Evolutionary conservation across 139 green algal genomes (phyloP).

Genomic region (Nannochloris sp.): DNA sequence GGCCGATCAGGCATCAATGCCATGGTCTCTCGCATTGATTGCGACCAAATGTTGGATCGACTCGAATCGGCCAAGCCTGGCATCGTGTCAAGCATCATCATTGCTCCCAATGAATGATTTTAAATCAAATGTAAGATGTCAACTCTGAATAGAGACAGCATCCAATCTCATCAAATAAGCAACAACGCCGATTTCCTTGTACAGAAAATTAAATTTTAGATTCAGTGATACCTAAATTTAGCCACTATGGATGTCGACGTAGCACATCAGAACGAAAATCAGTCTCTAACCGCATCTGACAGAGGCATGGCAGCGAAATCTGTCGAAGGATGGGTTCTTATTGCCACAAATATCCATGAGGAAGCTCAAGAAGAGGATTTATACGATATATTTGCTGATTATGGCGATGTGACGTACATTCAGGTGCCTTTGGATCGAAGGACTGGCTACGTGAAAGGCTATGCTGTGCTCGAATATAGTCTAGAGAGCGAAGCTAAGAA

Average conservation of each 20-base stretch:
- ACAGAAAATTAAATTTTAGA: no score
- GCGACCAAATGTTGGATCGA: conserved; percentile 54
- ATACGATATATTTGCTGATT: conserved; percentile 84
- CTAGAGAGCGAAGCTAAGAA: conserved; percentile 66
- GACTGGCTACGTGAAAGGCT: conserved; percentile 74
- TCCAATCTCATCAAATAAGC: no score
- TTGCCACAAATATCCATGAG: conserved; percentile 87
- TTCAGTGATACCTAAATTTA: no score
- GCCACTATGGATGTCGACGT: no score
- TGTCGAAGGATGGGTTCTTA: conserved; percentile 67
- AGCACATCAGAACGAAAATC: no score
- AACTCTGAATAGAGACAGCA: no score
- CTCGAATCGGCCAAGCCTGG: conserved; percentile 16
- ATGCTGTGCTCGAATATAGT: conserved; percentile 92
- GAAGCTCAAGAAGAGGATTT: conserved; percentile 93
- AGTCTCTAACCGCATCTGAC: no score
- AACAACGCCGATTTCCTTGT: no score
- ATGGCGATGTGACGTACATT: conserved; percentile 90
- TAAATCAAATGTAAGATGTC: no score
- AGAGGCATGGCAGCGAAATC: neutral
- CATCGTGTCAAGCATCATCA: neutral
- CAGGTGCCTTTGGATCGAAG: conserved; percentile 93
- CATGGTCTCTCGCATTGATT: conserved; percentile 70
- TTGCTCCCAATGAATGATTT: no score
- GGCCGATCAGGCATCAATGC: conserved; percentile 58